Conservation (phyloP, 495 filamentous ascomycete species). For the Apiosordaria backusii region DNA sequence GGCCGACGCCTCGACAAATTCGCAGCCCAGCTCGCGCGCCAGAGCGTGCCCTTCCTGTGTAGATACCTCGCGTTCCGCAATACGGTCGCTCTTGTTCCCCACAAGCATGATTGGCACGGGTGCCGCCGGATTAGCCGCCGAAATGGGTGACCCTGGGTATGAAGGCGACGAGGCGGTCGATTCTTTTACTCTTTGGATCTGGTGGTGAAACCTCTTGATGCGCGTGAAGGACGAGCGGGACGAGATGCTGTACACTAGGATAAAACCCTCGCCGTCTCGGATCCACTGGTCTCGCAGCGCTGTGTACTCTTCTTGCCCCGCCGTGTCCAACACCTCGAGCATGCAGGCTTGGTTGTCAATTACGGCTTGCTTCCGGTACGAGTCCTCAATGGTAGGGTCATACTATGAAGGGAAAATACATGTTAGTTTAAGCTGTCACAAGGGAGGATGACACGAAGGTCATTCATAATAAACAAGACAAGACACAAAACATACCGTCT, state of each 20-base stretch:
- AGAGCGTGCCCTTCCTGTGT: constrained; percentile 92
- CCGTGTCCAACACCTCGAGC: constrained; percentile 97
- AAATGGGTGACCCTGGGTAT: constrained; percentile 57
- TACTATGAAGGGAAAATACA: constrained; percentile 47
- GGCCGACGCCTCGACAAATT: constrained; percentile 97
- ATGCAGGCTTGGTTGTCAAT: constrained; percentile 96
- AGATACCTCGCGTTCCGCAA: constrained; percentile 92
- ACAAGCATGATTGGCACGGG: constrained; percentile 96
- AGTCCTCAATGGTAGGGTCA: constrained; percentile 96
- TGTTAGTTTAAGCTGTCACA: constrained; percentile 24
- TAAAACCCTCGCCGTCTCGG: constrained; percentile 93
- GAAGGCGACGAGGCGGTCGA: constrained; percentile 78
- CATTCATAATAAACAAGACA: too few relatives aligned
- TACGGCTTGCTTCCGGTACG: constrained; percentile 96
- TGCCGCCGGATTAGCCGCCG: constrained; percentile 48
- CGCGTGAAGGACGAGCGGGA: constrained; percentile 90
- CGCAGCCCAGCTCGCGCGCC: constrained; percentile 88
- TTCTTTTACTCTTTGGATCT: constrained; percentile 97
- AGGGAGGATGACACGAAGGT: constrained; percentile 11
- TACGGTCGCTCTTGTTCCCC: constrained; percentile 95
- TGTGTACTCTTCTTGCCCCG: constrained; percentile 99
- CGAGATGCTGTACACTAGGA: constrained; percentile 96
- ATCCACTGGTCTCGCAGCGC: constrained; percentile 98
- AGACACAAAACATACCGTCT: constrained; percentile 44
- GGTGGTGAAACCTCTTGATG: constrained; percentile 92